phyloP scores from a whole-genome alignment of 2,329 filamentous ascomycete genomes.

The Trichoderma koningii region DNA sequence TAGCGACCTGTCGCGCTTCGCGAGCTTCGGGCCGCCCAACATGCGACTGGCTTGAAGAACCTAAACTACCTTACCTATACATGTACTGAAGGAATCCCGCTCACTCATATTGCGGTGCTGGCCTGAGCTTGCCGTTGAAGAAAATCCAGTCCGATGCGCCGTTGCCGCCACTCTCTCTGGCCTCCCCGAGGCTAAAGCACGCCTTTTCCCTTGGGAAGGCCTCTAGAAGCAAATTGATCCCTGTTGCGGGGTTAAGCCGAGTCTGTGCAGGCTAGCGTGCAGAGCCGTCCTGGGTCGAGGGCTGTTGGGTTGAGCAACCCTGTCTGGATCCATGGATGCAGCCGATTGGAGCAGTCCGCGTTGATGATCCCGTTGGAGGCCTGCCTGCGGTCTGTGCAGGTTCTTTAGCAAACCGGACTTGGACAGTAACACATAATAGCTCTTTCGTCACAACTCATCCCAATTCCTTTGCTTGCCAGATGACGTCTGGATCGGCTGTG shows the following conservation, averaged over 20 bases:
- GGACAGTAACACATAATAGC: background rate
- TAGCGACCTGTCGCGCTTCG: slow-evolving; percentile 1
- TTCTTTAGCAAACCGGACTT: background rate
- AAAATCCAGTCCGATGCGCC: background rate
- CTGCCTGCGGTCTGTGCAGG: background rate
- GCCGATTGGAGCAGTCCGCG: slow-evolving; percentile 9
- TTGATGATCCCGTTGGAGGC: slow-evolving; percentile 18
- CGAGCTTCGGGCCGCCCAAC: slow-evolving; percentile 10
- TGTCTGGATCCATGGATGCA: background rate
- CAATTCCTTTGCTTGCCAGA: too few species aligned
- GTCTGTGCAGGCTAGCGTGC: background rate
- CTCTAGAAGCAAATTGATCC: slow-evolving; percentile 5
- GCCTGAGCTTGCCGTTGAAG: background rate
- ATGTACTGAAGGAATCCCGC: too few species aligned
- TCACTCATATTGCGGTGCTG: background rate
- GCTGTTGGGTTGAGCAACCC: background rate
- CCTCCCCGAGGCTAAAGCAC: slow-evolving; percentile 1
- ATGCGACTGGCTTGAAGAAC: background rate
- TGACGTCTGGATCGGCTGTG: too few species aligned
- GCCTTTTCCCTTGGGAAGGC: background rate
- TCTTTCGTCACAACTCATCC: too few species aligned
- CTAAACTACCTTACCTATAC: too few species aligned
- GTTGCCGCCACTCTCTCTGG: background rate
- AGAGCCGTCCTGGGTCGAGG: slow-evolving; percentile 9
- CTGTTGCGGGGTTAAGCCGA: slow-evolving; percentile 15